These are phyloP conservation scores for Jatropha multifida DNA, from an alignment of 441 rosid genomes.

Conservation along the genomic window DNA sequence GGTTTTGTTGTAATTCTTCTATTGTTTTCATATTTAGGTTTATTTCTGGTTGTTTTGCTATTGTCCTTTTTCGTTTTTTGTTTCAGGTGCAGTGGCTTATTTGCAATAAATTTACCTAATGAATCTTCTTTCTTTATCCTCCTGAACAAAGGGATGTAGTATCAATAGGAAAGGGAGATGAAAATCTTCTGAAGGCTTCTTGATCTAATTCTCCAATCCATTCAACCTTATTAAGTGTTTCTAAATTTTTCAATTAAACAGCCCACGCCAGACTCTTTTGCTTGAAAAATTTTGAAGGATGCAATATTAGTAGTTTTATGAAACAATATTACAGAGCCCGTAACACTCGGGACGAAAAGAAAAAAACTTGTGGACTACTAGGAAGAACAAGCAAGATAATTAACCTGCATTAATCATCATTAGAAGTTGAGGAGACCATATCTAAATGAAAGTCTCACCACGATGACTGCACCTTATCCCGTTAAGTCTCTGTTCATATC, in stretches of 20 bases:
- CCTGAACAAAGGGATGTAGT: no score
- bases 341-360: not conserved
- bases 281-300: not conserved
- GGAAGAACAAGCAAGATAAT: not conserved
- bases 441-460: conserved; percentile 12
- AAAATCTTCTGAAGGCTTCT: no score
- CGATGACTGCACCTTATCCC: conserved; percentile 11
- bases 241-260: no score
- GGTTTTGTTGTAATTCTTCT: conserved; percentile 1
- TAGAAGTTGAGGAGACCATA: not conserved
- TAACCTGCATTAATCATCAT: not conserved
- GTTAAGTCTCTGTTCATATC: not conserved
- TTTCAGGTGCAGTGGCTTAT: no score
- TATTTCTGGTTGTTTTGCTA: not conserved
- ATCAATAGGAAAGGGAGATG: no score
- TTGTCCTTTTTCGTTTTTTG: not conserved
- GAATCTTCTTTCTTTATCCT: no score
- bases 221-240: no score
- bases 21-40: not conserved
- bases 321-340: not conserved
- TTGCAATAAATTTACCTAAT: no score
- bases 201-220: no score
- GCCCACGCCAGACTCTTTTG: not conserved
- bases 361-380: not conserved
- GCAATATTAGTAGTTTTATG: not conserved